Base-by-base conservation (phyloP, 139 green algal genomes). In the Micractinium conductrix region DNA sequence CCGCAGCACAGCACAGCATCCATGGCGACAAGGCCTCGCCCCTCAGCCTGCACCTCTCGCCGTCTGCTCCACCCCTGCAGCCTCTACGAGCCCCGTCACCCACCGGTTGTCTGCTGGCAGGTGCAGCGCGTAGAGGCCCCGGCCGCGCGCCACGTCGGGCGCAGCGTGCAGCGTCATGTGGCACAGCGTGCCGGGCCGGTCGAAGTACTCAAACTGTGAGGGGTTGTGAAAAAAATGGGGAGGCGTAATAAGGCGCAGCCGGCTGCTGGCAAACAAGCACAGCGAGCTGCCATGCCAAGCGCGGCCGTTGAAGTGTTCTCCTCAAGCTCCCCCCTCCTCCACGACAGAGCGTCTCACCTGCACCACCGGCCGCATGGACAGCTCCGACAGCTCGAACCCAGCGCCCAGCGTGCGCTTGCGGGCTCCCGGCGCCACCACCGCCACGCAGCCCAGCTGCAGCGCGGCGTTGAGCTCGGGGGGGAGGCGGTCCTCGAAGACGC, bases 401-500 rank as follows among this genome's bases (percentile, higher is more conserved):
- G 90, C 86, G 0, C 85, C 89, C 37, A 95, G 82, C 78, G 87
- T 85, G 37, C 88, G 87, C n/a, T 14, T 24, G 21, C 86, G 74
- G 0, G 84, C 89, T 30, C 50, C 43, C 14, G 88, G 90, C 0
- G 84, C 58, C 42, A 97, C 88, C n/a, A 74, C 72, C 9, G 93
- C 90, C 2, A 95, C 90, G 72, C 93, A 98, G 72, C 96, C 96
- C 60, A 98, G 53, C 53, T 90, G 35, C 79, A 98, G 90, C 44
- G 93, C 86, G 19, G 93, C 92, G 35, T 90, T 78, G 78, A 93
- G 81, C 14, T 86, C 80, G 37, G 95, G 87, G 0, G 94, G 92
- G 74, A 98, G 80, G 9, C 94, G 91, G 43, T 91, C 93, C 89
- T 98, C 93, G 35, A 91, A 98, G 28, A 96, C 92, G 37, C 89